Base-by-base conservation (phyloP, 768 basidiomycete genomes). In the Phlegmacium glaucopus region DNA sequence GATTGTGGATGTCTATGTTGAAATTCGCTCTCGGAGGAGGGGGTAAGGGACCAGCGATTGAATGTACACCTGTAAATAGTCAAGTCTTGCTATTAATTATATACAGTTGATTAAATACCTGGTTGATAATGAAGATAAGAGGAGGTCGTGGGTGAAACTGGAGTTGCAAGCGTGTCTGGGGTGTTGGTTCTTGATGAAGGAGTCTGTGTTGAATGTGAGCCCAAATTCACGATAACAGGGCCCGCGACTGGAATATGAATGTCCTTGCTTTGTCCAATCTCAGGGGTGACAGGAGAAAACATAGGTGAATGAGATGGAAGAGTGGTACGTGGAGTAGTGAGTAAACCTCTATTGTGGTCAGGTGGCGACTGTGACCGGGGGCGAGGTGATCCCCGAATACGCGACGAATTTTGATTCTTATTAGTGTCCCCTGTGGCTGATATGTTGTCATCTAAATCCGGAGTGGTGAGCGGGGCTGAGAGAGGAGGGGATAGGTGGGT, bases 11-110 rank as follows among this genome's bases (percentile, higher is more conserved):
- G 41, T 75, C 69, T 27, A 80, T 71, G 48, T 68, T 69, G 45
- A 81, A 75, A 47, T 72, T 63, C 15, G 82, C 75, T 48, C 81
- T 72, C 2, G 87, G 85, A 8, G 85, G 86, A 27, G 80, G 78
- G 25, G 87, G 86, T 49, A 86, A 72, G 39, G 87, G 87, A 4
- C 85, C 84, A 35, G 86, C 87, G 17, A 77, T 87, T 6, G 85
- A 73, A 64, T 90, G 83, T 2, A 83, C 56, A 41, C 79, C 77
- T 72, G 34, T 22, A 53, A 49, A 27, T 26, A 45, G n/a, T 42
- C 42, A 9, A 15, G 41, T 30, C 26, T 41, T 27, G 22, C 8
- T 22, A 16, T 16, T 26, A 17, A 34, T 35, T n/a, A 10, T 16
- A 27, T 38, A 13, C 25, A 30, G 11, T 45, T 18, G 34, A 25